Evolutionary conservation across 371 early-diverging fungal species (phyloP), one percentile per base, ranked within the genome.

Genomic region (Mucor indicus): DNA sequence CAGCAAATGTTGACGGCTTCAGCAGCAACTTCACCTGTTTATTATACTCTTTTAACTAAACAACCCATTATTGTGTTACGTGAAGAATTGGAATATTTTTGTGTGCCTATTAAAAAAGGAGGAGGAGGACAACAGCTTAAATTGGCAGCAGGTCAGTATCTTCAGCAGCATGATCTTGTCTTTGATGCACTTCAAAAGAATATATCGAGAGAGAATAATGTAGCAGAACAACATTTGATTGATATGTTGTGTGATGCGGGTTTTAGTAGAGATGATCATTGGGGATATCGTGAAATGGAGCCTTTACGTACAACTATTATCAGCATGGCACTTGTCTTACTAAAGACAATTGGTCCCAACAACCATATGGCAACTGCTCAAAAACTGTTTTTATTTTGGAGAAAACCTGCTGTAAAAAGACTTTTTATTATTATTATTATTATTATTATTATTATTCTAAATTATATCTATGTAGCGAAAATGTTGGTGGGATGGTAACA

Each of bases 211-310:
- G 84, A 81, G 32, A 83, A 86, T 49, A 87, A 86, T 47, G 75
- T 80, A 23, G 89, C 89, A 12, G 89, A 88, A 55, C 85, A 83
- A 51, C 87, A 88, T 66, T 62, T 88, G 40, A 84, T 88, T 42
- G 89, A 88, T 52, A 88, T 88, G 87, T 69, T 88, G n/a, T 86
- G 89, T 53, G 74, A 82, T 44, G 81, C 84, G 24, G 89, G 87
- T 21, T 88, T 86, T 48, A 60, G 76, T 15, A 66, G 81, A 40
- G 69, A 81, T 23, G 84, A 83, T 31, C 58, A 69, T 23, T 88
- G 89, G 89, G 85, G 85, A 10, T 85, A 85, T 53, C 83, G 89
- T 40, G 75, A 77, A 38, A 67, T 80, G 20, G 87, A 88, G 55
- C 86, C 86, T 4, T 63, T 63, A 16, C 66, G 65, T 44, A 76